A percentile compares a stretch with the other conserved stretches of the same genome.
These are phyloP conservation scores for Fusarium metavorans DNA, from an alignment of 2,329 filamentous ascomycete genomes.

Conservation along the genomic window DNA sequence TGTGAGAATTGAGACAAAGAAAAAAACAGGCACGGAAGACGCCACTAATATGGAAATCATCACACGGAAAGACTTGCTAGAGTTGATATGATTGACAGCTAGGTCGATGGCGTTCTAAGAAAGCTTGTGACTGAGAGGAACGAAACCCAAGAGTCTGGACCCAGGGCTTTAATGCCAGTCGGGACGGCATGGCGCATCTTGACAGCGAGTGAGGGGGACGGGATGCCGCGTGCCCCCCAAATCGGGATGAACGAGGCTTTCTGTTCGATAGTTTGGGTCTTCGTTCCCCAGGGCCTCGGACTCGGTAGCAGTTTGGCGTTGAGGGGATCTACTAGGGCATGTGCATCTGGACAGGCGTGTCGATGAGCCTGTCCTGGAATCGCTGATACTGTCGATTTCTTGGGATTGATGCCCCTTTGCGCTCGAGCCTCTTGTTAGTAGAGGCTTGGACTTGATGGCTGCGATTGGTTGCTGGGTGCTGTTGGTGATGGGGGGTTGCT, in stretches of 20 bases:
- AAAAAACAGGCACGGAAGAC: background rate
- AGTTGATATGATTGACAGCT: background rate
- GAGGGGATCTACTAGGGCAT: background rate
- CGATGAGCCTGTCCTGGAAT: too few relatives aligned
- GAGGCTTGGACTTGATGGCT: background rate
- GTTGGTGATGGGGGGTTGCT: background rate
- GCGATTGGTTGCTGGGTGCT: background rate
- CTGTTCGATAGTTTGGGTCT: background rate
- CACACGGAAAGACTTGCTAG: background rate
- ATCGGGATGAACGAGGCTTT: background rate
- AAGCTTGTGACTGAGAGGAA: background rate
- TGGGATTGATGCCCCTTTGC: background rate
- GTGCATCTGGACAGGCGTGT: too few relatives aligned
- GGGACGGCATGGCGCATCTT: background rate
- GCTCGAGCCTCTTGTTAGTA: background rate
- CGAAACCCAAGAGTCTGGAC: constrained; percentile 4
- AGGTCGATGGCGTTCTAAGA: background rate
- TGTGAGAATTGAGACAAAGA: background rate
- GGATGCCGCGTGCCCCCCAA: background rate
- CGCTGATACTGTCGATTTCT: background rate
- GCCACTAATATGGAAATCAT: background rate
- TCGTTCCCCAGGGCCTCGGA: background rate
- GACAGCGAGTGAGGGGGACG: constrained; percentile 1
- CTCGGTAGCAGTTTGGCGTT: background rate
- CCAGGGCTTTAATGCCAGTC: background rate